Conservation (phyloP, 1,284 basidiomycete species). For the Marasmius oreades region DNA sequence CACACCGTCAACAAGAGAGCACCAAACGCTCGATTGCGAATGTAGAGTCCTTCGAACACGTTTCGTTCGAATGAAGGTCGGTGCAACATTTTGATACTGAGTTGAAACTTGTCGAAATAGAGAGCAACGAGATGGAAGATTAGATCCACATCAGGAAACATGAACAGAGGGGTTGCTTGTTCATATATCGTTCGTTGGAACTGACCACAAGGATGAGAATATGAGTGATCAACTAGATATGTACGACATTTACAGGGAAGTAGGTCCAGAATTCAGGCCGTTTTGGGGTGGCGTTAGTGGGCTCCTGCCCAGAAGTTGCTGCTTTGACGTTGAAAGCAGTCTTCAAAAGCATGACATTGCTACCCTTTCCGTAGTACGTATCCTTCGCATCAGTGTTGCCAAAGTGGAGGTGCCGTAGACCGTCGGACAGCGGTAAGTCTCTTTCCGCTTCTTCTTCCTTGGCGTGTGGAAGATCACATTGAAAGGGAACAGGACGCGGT, state of each 20-base stretch:
- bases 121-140: slow-evolving; percentile 38
- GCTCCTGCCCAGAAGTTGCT: background rate
- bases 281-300: background rate
- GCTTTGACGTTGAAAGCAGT: slow-evolving; percentile 5
- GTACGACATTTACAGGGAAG: background rate
- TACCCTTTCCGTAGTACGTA: slow-evolving; percentile 4
- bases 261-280: slow-evolving; percentile 6
- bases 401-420: background rate
- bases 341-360: slow-evolving; percentile 11
- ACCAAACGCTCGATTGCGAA: slow-evolving; percentile 38
- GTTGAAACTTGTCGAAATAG: slow-evolving; percentile 41
- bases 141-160: slow-evolving; percentile 34
- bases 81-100: slow-evolving; percentile 44
- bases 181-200: slow-evolving; percentile 4
- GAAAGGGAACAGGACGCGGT: background rate
- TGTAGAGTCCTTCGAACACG: slow-evolving; percentile 34
- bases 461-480: background rate
- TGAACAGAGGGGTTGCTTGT: slow-evolving; percentile 10
- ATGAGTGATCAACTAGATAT: background rate
- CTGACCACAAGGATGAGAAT: background rate
- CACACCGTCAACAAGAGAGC: slow-evolving; percentile 46
- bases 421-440: background rate
- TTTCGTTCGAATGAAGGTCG: slow-evolving; percentile 41
- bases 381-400: background rate
- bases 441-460: background rate